These are phyloP conservation scores for sorghum (Sorghum bicolor) DNA, from an alignment of 176 grass and related monocot species.

Conservation along the genomic window DNA sequence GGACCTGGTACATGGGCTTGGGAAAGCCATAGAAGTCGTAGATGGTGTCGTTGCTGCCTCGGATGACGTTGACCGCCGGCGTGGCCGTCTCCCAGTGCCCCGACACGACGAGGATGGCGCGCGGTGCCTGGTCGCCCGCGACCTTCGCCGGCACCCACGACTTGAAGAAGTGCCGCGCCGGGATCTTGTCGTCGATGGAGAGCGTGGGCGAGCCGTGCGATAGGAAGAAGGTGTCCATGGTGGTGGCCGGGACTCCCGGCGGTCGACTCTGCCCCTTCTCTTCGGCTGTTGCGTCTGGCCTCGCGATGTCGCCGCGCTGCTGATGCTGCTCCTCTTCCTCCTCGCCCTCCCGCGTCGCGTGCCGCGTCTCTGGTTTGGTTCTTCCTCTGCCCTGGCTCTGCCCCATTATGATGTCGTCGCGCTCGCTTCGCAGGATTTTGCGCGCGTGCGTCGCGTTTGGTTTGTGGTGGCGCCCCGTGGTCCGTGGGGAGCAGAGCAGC, in stretches of 20 bases:
- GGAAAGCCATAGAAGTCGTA: slow-evolving; percentile 75
- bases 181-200: slow-evolving; percentile 65
- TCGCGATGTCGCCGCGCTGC: not conserved
- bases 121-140: slow-evolving; percentile 34
- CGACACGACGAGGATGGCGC: slow-evolving; percentile 73
- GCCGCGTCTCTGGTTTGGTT: not conserved
- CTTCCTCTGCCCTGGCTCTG: not conserved
- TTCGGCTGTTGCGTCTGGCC: not conserved
- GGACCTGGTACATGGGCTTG: slow-evolving; percentile 71
- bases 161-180: slow-evolving; percentile 62
- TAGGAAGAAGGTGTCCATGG: slow-evolving; percentile 80
- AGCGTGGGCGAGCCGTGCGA: slow-evolving; percentile 90
- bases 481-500: not conserved
- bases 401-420: not conserved
- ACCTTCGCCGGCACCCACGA: slow-evolving; percentile 60
- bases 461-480: not conserved
- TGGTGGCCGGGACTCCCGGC: not conserved
- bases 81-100: slow-evolving; percentile 71
- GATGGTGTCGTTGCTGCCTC: slow-evolving; percentile 58
- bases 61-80: slow-evolving; percentile 51
- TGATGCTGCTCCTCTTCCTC: not conserved
- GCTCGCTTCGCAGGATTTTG: not conserved
- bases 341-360: not conserved
- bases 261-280: not conserved
- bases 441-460: not conserved